These are phyloP conservation scores for Termitomyces heimii DNA, from an alignment of 768 basidiomycete genomes.

Conservation along the genomic window DNA sequence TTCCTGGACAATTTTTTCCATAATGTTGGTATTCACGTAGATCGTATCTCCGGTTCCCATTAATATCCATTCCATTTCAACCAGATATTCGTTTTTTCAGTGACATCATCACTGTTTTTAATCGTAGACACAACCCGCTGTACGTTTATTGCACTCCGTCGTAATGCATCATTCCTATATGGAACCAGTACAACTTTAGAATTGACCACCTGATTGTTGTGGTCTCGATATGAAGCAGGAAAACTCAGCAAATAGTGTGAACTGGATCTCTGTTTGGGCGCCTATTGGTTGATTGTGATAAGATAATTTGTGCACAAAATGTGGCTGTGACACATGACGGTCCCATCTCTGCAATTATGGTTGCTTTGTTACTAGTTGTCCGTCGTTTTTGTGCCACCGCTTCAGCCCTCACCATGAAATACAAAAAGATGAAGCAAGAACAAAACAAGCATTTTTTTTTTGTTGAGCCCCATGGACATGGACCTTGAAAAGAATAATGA, in stretches of 20 bases:
- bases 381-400: background rate
- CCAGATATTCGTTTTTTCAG: background rate
- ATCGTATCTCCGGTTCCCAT: background rate
- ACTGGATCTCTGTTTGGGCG: background rate
- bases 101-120: background rate
- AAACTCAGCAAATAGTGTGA: background rate
- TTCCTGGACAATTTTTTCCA: background rate
- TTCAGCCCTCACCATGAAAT: background rate
- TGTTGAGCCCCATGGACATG: background rate
- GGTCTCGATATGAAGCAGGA: background rate
- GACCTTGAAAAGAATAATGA: constrained; percentile 1
- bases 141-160: background rate
- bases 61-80: background rate
- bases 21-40: background rate
- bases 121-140: background rate
- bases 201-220: background rate
- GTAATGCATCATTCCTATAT: background rate
- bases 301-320: background rate
- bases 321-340: background rate
- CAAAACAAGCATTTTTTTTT: background rate
- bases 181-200: background rate
- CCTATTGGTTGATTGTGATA: background rate
- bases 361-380: background rate
- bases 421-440: background rate
- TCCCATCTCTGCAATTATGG: no score